Evolutionary conservation across 768 basidiomycete species (phyloP).

Genomic region (Rhodotorula taiwanensis): DNA sequence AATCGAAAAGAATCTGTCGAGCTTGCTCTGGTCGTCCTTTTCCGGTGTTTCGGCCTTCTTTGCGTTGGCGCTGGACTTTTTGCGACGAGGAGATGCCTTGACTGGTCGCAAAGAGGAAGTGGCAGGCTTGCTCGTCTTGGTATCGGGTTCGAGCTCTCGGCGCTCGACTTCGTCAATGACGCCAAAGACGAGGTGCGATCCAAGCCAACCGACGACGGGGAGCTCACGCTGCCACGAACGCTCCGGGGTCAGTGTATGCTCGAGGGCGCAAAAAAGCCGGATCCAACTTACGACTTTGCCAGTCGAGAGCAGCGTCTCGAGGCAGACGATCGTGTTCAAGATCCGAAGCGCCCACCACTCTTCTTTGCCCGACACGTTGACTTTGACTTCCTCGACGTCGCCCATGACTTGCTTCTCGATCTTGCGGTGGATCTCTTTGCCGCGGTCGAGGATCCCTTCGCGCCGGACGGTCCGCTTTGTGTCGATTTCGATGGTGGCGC

Average conservation of each 20-base stretch:
- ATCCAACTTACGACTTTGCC: conserved; percentile 13
- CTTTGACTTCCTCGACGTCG: conserved; percentile 53
- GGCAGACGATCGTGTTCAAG: conserved; percentile 61
- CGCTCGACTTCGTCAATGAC: conserved; percentile 54
- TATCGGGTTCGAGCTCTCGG: conserved; percentile 42
- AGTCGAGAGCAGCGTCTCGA: conserved; percentile 51
- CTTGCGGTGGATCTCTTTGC: conserved; percentile 68
- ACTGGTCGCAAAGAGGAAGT: not conserved
- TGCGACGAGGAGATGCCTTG: not conserved
- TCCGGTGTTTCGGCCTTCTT: conserved; percentile 7
- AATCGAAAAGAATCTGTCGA: conserved; percentile 24
- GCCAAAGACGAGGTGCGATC: conserved; percentile 61
- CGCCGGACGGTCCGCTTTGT: conserved; percentile 57
- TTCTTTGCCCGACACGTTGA: conserved; percentile 55
- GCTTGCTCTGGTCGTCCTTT: conserved; percentile 48
- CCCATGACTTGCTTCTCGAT: conserved; percentile 62
- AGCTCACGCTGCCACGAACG: conserved; percentile 72
- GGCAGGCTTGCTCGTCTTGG: not conserved
- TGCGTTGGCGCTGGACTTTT: not conserved
- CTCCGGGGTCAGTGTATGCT: rapidly evolving
- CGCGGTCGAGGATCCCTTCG: conserved; percentile 53
- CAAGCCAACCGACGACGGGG: conserved; percentile 70
- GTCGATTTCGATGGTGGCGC: conserved; percentile 23
- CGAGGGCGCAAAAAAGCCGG: not conserved
- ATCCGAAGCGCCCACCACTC: conserved; percentile 72